Base-by-base conservation (phyloP, 176 grass and related monocot species). In the Triticum timopheevii region DNA sequence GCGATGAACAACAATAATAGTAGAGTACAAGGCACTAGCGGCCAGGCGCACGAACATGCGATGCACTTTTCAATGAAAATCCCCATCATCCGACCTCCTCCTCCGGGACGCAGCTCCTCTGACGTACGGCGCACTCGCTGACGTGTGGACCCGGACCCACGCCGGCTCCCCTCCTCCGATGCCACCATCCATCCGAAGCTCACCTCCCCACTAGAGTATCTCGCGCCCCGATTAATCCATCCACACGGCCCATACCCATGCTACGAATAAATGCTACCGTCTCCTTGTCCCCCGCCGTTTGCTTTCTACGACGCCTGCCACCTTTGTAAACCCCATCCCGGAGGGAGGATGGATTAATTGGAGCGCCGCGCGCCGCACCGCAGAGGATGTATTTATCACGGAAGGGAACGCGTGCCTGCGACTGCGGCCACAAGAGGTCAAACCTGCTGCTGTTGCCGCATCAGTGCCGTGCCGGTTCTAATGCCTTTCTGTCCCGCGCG, bases 31-130 rank as follows among this genome's bases (percentile, higher is more conserved):
- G 44, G 23, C 58, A 33, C 74, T 87, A 90, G 1, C 67, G 30
- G 85, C 85, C 89, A 87, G 49, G 17, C 89, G 78, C 85, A 91
- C 85, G 85, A 91, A 87, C 85, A 87, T 87, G 89, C 59, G 68
- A 65, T 49, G 8, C 81, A 25, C 76, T 91, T 87, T 61, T 87
- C 85, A 62, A 84, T 91, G 80, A 80, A 87, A 91, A 87, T 91
- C 49, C 85, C 69, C 85, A 69, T 91, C 76, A 58, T 4, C 73
- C 13, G 31, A 0, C 19, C 56, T 22, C 47, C 42, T 6, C 39
- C 76, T 38, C 27, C 24, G 65, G 33, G n/a, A n/a, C n/a, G n/a
- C n/a, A n/a, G n/a, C n/a, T n/a, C n/a, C n/a, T n/a, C n/a, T n/a
- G n/a, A n/a, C n/a, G n/a, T n/a, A n/a, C n/a, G n/a, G n/a, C n/a